Percentiles rank a stretch among this genome's conserved stretches.
These are phyloP conservation scores for Zygosaccharomyces pseudobailii DNA, from an alignment of 1,139 yeast species.

Conservation along the genomic window DNA sequence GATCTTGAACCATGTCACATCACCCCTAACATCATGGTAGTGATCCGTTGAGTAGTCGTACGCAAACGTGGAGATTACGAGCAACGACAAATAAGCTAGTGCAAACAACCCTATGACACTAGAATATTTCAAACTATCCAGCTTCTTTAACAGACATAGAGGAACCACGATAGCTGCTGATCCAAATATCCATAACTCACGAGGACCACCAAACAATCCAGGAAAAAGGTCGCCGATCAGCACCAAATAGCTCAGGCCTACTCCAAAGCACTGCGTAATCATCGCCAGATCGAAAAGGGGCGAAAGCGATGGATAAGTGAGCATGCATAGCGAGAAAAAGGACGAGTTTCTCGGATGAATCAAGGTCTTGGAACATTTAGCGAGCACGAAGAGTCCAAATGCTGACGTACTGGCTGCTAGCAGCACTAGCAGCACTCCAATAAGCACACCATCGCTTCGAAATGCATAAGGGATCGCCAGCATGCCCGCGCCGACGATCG, in stretches of 20 bases:
- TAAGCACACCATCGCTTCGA: slow-evolving; percentile 71
- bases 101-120: slow-evolving; percentile 79
- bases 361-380: slow-evolving; percentile 56
- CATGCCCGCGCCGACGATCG: slow-evolving; percentile 86
- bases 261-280: slow-evolving; percentile 90
- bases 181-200: slow-evolving; percentile 60
- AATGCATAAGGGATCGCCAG: slow-evolving; percentile 90
- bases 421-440: slow-evolving; percentile 61
- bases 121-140: slow-evolving; percentile 84
- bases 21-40: slow-evolving; percentile 39
- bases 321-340: slow-evolving; percentile 75
- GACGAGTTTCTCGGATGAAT: slow-evolving; percentile 74
- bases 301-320: slow-evolving; percentile 80
- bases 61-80: slow-evolving; percentile 56
- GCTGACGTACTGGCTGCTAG: slow-evolving; percentile 78
- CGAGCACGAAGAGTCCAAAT: slow-evolving; percentile 74
- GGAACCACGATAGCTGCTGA: slow-evolving; percentile 68
- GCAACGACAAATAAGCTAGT: slow-evolving; percentile 69
- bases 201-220: slow-evolving; percentile 40
- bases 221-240: slow-evolving; percentile 92
- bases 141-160: slow-evolving; percentile 61
- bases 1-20: slow-evolving; percentile 50
- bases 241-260: slow-evolving; percentile 81
- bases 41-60: slow-evolving; percentile 43
- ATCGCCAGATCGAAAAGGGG: slow-evolving; percentile 83